Evolutionary conservation across 306 rosid genomes (phyloP), one percentile per base, ranked within the genome.

Genomic region (Cicer yamashitae): DNA sequence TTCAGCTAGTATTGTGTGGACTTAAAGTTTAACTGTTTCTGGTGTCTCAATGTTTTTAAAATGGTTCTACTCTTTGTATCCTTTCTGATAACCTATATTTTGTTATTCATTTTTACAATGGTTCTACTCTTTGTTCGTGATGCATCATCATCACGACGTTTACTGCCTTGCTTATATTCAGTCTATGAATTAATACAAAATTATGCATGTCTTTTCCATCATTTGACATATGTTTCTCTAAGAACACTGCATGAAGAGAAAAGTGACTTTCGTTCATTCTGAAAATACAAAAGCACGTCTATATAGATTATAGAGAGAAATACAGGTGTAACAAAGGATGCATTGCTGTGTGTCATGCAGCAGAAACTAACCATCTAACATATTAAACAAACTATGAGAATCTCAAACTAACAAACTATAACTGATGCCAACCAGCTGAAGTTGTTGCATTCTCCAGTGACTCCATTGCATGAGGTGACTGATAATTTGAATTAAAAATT

Each of bases 181-280:
- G 41, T 37, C 48, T 73, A 47, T 78, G 46, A 60, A 9, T 46
- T 70, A 78, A 54, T 13, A n/a, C 48, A 72, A 56, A 52, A 40
- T 18, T 72, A 8, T 44, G 43, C 70, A 44, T 45, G 9, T 9
- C 40, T 48, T 66, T 58, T 47, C 67, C 65, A 63, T 76, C 6
- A 13, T 68, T 22, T 65, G 60, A n/a, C 74, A 53, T 39, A 22
- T 53, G 69, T 34, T 67, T 25, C 43, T 30, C 17, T 25, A 11
- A 45, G 57, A 47, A 25, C 11, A 67, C 22, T 22, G 73, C 38
- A 67, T 25, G 22, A 44, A 47, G 58, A 47, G 25, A 67, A 67
- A 50, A 37, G 38, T 14, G 4, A 34, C 25, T 37, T 22, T 22
- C 60, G 2, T 47, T 34, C 62, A 22, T 69, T 51, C 47, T 15